A percentile compares a stretch with the other conserved stretches of the same genome.
Conservation (phyloP, 2,329 filamentous ascomycete species). For the Hymenoscyphus fructigenus region DNA sequence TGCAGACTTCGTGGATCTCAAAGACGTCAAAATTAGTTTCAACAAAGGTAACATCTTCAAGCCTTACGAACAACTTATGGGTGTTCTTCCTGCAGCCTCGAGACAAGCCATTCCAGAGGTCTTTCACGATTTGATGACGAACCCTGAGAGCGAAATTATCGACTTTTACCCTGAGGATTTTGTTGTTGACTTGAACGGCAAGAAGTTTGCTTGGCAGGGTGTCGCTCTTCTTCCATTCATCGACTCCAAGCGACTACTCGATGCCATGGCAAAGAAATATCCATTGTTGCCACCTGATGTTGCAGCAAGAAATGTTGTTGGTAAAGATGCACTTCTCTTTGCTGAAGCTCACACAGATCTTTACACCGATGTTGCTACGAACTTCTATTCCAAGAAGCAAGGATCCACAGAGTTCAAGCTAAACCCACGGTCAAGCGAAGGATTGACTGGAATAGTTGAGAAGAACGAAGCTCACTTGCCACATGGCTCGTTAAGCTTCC, state of each 20-base stretch:
- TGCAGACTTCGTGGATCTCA: constrained; percentile 84
- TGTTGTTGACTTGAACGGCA: constrained; percentile 89
- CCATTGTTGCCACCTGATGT: constrained; percentile 77
- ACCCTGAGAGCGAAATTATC: constrained; percentile 85
- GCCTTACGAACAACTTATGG: constrained; percentile 98
- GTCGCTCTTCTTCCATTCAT: constrained; percentile 94
- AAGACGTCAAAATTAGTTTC: constrained; percentile 76
- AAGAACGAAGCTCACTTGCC: constrained; percentile 84
- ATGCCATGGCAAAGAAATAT: constrained; percentile 81
- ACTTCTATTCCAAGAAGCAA: constrained; percentile 91
- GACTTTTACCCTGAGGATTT: constrained; percentile 98
- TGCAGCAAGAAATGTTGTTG: constrained; percentile 71
- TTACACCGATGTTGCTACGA: constrained; percentile 79
- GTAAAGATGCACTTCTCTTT: constrained; percentile 78
- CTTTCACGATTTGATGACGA: constrained; percentile 88
- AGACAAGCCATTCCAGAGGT: constrained; percentile 85
- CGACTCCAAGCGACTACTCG: constrained; percentile 81
- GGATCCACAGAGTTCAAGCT: constrained; percentile 66
- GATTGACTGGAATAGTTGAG: constrained; percentile 75
- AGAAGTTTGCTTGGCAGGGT: constrained; percentile 98
- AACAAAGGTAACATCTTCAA: constrained; percentile 81
- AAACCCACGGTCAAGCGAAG: constrained; percentile 72
- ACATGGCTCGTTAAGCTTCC: constrained; percentile 76
- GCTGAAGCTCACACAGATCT: constrained; percentile 76
- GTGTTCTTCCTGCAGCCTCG: constrained; percentile 89